Evolutionary conservation across 108 stramenopile genomes (phyloP), one percentile per base, ranked within the genome.

Genomic region (Nannochloropsis gaditana): DNA sequence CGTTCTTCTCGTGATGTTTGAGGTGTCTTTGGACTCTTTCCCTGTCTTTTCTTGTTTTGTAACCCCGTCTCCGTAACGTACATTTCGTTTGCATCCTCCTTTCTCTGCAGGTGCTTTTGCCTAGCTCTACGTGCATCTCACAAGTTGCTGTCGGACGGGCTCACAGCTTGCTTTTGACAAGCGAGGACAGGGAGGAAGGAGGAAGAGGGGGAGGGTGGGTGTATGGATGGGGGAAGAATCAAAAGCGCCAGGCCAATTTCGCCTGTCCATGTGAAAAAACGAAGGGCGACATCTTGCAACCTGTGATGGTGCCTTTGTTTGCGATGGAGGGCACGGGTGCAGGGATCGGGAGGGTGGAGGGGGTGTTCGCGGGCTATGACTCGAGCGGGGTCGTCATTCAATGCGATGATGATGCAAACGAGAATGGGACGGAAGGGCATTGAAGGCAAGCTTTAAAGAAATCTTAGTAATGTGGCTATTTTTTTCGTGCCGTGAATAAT

Each of bases 171-270:
- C 47, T 50, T 11, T 50, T 50, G 11, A 50, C 47, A 50, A 11
- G 47, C 9, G 47, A 50, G 47, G 11, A 50, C 9, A 50, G 11
- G 47, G 47, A 11, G 47, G 47, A 50, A 11, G 47, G 47, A 50
- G 47, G 47, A 11, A 50, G 47, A 11, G 47, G 11, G 47, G 47
- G 47, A 50, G 47, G 47, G 47, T 50, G 47, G 47, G 47, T 50
- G 47, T 50, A 50, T 50, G 47, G 47, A 50, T 50, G 47, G 47
- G 47, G 47, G 47, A 50, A 11, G 47, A 50, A 50, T 50, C 47
- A 50, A 11, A 50, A 50, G 47, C 9, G 47, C 10, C 47, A 50
- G 47, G 47, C 47, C 9, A 9, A 50, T 50, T 50, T 11, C 11
- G 47, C 47, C 11, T 50, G 47, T 50, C 47, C 47, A 11, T 50